Evolutionary conservation across 2,329 filamentous ascomycete species (phyloP), one percentile per base, ranked within the genome.

Genomic region (Penicillium hordei): DNA sequence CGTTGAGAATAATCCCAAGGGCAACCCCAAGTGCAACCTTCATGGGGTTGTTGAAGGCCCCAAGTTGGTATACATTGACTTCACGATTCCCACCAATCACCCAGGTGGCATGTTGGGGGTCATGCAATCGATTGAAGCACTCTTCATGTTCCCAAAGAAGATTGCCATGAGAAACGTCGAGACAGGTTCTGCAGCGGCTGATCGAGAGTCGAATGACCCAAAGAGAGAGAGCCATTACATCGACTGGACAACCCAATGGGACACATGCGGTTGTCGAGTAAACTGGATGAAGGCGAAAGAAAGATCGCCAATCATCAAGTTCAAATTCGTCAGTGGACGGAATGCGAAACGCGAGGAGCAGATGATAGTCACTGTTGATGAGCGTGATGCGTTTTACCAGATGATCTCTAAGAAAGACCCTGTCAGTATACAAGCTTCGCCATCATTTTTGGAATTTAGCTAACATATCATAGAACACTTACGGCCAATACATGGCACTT

Each of bases 401-500:
- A 31, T 15, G 3, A 21, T 55, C 10, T 51, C 46, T 15, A 17
- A 21, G 2, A n/a, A 33, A 1, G 54, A 52, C 25, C 54, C 42
- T 33, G 48, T 52, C 7, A 34, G 54, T 31, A 29, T 52, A 21
- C 4, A 13, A 3, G 2, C 5, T 21, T 29, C 3, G 36, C 25
- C 9, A 34, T 12, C 3, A 5, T n/a, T 29, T 2, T 5, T 29
- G 12, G n/a, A 9, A n/a, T 39, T 21, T 27, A 39, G 17, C 46
- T 55, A 38, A 55, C 31, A 51, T 31, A 38, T 19, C 17, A 42
- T 8, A 57, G 54, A 52, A 27, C n/a, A 25, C 7, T 19, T 57
- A 34, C 17, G 54, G 54, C 7, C n/a, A 52, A 46, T 52, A 34
- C 31, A 45, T 57, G 33, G 54, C 48, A n/a, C 21, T 40, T 43